Conservation (phyloP, 768 basidiomycete species). For the Podaxis pistillaris region DNA sequence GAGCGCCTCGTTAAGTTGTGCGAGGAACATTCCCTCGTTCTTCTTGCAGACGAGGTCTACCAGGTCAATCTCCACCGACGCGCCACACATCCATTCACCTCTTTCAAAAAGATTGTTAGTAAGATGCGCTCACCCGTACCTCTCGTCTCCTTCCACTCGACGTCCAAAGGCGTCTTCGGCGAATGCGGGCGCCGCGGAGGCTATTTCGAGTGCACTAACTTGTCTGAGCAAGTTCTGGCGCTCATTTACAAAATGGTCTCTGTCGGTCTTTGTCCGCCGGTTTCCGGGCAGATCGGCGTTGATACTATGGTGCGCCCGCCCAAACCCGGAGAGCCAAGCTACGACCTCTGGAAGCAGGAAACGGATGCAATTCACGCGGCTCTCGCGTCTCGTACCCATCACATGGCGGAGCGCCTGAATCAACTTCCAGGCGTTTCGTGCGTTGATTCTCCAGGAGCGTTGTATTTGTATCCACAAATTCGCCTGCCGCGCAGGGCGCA, state of each 20-base stretch:
- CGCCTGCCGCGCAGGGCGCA: conserved; percentile 70
- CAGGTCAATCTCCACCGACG: conserved; percentile 85
- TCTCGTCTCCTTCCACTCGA: conserved; percentile 95
- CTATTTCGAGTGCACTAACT: conserved; percentile 91
- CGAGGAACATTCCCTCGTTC: conserved; percentile 79
- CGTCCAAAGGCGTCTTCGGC: conserved; percentile 93
- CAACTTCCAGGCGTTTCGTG: conserved; percentile 85
- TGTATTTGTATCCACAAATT: conserved; percentile 92
- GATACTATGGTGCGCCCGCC: conserved; percentile 95
- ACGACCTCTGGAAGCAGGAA: conserved; percentile 80
- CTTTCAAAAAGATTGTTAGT: conserved; percentile 88
- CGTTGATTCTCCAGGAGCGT: conserved; percentile 85
- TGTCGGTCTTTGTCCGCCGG: conserved; percentile 85
- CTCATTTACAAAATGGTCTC: conserved; percentile 96
- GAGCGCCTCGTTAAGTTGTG: conserved; percentile 77
- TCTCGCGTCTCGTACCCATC: conserved; percentile 63
- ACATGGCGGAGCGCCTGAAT: conserved; percentile 82
- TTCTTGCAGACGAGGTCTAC: conserved; percentile 99
- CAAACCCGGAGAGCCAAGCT: conserved; percentile 68
- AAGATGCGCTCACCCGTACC: conserved; percentile 68
- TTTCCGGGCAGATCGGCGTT: conserved; percentile 90
- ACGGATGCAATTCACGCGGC: conserved; percentile 76
- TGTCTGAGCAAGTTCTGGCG: conserved; percentile 73
- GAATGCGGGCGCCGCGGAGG: conserved; percentile 98
- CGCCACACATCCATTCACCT: conserved; percentile 73